These are phyloP conservation scores for Komagataea norvegica DNA, from an alignment of 1,139 yeast genomes.

Conservation along the genomic window DNA sequence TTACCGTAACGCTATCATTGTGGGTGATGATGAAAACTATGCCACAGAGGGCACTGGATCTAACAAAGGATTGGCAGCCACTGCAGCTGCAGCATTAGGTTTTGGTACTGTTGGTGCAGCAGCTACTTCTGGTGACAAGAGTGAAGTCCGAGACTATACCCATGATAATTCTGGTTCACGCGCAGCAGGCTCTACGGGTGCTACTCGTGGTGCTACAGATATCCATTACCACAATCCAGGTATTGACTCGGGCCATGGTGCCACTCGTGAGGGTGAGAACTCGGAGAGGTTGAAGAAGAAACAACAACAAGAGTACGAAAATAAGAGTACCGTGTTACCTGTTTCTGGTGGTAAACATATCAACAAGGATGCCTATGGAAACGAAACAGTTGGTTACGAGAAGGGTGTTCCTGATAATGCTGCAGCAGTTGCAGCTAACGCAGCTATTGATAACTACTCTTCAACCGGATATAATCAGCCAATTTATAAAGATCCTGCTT, in stretches of 20 bases:
- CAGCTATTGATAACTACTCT: constrained; percentile 9
- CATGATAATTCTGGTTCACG: constrained; percentile 1
- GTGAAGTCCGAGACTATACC: background rate
- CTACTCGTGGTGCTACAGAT: background rate
- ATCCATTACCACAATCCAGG: constrained; percentile 8
- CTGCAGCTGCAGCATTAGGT: constrained; percentile 24
- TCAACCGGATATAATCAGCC: constrained; percentile 10
- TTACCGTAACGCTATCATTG: background rate
- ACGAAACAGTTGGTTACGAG: constrained; percentile 10
- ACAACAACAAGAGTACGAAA: constrained; percentile 14
- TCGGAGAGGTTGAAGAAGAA: constrained; percentile 6
- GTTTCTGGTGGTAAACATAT: constrained; percentile 11
- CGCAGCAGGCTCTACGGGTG: background rate
- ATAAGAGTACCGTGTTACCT: constrained; percentile 21
- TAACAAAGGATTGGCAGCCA: constrained; percentile 13
- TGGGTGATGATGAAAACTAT: background rate
- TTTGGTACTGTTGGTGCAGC: constrained; percentile 16
- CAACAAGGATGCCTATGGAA: constrained; percentile 16
- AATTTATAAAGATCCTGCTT: constrained; percentile 15
- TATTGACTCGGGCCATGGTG: constrained; percentile 17
- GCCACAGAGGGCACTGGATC: background rate
- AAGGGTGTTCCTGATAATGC: constrained; percentile 20
- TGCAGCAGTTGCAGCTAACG: constrained; percentile 16
- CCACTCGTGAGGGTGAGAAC: constrained; percentile 18
- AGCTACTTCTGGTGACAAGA: constrained; percentile 3